Evolutionary conservation across 1,139 yeast genomes (phyloP), one percentile per base, ranked within the genome.

Genomic region (Pichia norvegensis): DNA sequence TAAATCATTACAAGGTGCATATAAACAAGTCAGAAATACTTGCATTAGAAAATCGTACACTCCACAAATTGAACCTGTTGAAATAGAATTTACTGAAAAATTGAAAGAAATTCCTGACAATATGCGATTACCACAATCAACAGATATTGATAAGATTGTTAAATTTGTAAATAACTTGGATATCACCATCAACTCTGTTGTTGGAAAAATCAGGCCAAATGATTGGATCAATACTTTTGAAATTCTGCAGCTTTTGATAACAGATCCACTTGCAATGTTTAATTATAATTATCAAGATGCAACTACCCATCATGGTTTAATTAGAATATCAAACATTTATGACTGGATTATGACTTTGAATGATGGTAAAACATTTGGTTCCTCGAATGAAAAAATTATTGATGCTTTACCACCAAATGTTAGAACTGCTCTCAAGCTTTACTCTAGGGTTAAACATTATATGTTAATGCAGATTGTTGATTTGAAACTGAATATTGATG

Each of bases 161-260:
- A 66, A 72, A 53, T 77, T 85, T 62, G 69, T 87, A 31, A 76
- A 75, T 50, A 75, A 75, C 44, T 64, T 90, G 51, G 92, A 92
- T 63, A 68, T 72, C 33, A 67, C 86, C 10, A 73, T 85, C 37
- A 70, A 78, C 1, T 75, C 76, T 4, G 72, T 83, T 40, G 80
- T 84, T 58, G 70, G 69, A 29, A 74, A 80, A 21, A 76, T 85
- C 23, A 72, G 78, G 31, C 63, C 80, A 17, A 78, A 76, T 50
- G 95, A 90, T 59, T 92, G 97, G 97, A 71, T 87, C 51, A 74
- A 74, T 47, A 74, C 81, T 8, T 85, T 77, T 60, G 94, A 87
- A 59, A 67, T 81, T 2, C 65, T 92, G 45, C 97, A 90, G 60
- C 81, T 85, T 49, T 77, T 79, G 4, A 67, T 72, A 9, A 73